Conservation (phyloP, 176 grass and related monocot genomes). For the Hordeum marinum region DNA sequence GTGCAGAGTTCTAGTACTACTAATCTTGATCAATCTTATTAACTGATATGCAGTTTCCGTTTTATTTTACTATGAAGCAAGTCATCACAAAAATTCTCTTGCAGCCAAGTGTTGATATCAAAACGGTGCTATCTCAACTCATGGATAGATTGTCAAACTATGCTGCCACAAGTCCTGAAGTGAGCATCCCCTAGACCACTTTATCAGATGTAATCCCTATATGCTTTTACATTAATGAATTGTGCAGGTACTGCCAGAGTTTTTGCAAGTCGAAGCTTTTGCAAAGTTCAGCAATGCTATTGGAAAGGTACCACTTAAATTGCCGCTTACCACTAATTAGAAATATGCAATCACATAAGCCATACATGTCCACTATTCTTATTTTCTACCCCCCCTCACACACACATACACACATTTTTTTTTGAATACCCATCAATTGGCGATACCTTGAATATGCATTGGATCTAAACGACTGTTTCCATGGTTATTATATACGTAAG, state of each 20-base stretch:
- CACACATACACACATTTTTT: too few relatives aligned
- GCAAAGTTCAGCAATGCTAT: conserved; percentile 91
- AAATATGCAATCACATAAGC: background rate
- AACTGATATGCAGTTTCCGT: conserved; percentile 15
- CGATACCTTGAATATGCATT: conserved; percentile 5
- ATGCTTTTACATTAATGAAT: conserved; percentile 43
- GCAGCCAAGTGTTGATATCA: conserved; percentile 96
- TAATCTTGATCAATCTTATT: background rate
- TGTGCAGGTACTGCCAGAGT: conserved; percentile 88
- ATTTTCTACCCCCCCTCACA: too few relatives aligned
- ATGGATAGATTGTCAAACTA: conserved; percentile 98
- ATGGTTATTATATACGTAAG: background rate
- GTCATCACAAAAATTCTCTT: conserved; percentile 34
- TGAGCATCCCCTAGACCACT: conserved; percentile 35
- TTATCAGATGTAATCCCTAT: background rate
- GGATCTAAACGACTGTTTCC: background rate
- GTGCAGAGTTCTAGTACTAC: background rate
- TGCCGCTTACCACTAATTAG: background rate
- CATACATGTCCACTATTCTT: background rate
- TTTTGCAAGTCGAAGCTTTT: conserved; percentile 99
- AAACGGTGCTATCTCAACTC: conserved; percentile 93
- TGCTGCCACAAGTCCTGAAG: conserved; percentile 81
- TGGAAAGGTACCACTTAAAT: conserved; percentile 65
- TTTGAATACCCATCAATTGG: background rate
- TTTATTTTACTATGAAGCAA: background rate